Evolutionary conservation across 306 rosid genomes (phyloP), one percentile per base, ranked within the genome.

Genomic region (Sophora flavescens): DNA sequence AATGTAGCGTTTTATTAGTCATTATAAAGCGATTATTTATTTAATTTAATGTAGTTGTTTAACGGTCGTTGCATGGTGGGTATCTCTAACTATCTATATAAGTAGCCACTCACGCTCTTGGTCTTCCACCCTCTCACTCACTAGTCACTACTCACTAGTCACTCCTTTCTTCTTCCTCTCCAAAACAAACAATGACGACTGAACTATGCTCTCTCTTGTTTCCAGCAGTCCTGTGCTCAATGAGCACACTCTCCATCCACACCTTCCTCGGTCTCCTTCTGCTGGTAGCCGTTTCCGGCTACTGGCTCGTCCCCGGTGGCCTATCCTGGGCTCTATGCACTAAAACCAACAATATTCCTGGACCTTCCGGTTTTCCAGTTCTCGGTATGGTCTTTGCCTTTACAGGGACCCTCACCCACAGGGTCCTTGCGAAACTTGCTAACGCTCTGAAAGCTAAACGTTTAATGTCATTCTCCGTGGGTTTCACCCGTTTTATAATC

Each of bases 301-400:
- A 76, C 76, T 90, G 93, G 86, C 74, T 92, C 9, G 80, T 83
- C 0, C 96, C 96, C 0, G 97, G 97, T 2, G 97, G 97, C 8
- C 82, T 92, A 0, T 92, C 96, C 36, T 92, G 97, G 97, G 86
- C 88, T 52, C 16, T 85, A 5, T 36, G 5, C 10, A 2, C 1
- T 42, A 6, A 33, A 52, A 26, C 63, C 32, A 39, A 6, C 2
- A 5, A 42, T 45, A 88, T 90, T 60, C 91, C 93, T 0, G 97
- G 96, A 16, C 96, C 97, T 53, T 86, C 88, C 0, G 96, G 96
- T 33, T 33, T 80, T 0, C 97, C 97, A 1, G 1, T 92, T n/a
- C 54, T 90, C 0, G 97, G 97, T 3, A 48, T 86, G 14, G 79
- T 78, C 33, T 47, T 22, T 0, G 68, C 82, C 59, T 90, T 92